Base-by-base conservation (phyloP, 345 rosid genomes). In the Triadica sebifera region DNA sequence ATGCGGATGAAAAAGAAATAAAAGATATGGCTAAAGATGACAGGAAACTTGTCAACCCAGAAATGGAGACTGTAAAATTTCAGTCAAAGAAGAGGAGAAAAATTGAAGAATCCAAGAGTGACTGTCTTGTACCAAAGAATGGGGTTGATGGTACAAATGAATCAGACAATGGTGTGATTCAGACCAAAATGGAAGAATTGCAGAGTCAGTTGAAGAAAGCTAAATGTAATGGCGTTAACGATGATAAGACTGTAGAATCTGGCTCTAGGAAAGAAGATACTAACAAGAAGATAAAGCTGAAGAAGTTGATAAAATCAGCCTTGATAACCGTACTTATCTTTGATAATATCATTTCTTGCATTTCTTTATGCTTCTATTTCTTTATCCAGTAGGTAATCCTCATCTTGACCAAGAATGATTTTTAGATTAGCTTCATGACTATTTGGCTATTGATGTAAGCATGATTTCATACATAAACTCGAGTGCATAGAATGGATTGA, bases 261-360 rank as follows among this genome's bases (percentile, higher is more conserved):
- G 45, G 47, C 58, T 3, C 39, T 59, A 56, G 69, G 7, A 80
- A 81, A 34, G 87, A 84, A 70, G 82, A 77, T 19, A 25, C 69
- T 46, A 75, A 81, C 77, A 80, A 75, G 84, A 84, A 90, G 78
- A 88, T 94, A 71, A 89, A 88, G 71, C 90, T 97, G 97, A 90
- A 88, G 83, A 90, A 87, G 86, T 72, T 90, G 87, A 84, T 94
- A 70, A 84, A 79, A 46, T 78, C 89, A 19, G 82, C 92, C 58
- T 77, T 92, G 86, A 89, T 79, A 82, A 81, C 89, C 6, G 98
- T 89, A 87, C 25, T 89, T 79, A 70, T 78, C 69, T 12, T 39
- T 22, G 25, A 17, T 49, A 49, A 29, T 65, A 51, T 53, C 39
- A 29, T 29, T 29, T 69, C 15, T 17, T 51, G 34, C 56, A 60